Evolutionary conservation across 2,329 filamentous ascomycete genomes (phyloP).

Genomic region (Blastomyces silverae): DNA sequence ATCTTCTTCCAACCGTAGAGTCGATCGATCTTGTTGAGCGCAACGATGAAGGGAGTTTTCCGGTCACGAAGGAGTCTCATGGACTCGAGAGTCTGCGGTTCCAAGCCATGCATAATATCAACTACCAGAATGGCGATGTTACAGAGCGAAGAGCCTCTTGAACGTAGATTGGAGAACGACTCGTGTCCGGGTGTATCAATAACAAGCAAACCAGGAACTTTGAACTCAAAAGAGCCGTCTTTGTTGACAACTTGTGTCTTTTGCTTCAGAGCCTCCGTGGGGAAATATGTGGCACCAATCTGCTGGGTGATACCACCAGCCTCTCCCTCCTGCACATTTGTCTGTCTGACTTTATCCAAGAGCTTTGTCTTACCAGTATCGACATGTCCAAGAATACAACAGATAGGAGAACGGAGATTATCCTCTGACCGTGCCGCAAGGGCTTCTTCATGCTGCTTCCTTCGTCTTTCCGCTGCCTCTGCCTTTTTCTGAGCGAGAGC

Average conservation of each 20-base stretch:
- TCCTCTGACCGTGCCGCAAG: conserved; percentile 86
- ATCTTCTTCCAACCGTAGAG: conserved; percentile 98
- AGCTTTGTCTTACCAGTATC: conserved; percentile 99
- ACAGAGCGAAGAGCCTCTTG: conserved; percentile 93
- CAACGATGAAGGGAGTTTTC: conserved; percentile 97
- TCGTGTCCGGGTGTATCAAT: conserved; percentile 99
- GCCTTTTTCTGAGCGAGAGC: conserved; percentile 74
- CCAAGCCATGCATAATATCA: conserved; percentile 99
- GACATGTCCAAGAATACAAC: conserved; percentile 99
- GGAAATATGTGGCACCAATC: conserved; percentile 99
- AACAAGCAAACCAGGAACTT: conserved; percentile 89
- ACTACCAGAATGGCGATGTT: conserved; percentile 99
- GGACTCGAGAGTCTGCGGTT: conserved; percentile 94
- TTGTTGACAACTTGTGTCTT: conserved; percentile 93
- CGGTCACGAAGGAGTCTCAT: conserved; percentile 89
- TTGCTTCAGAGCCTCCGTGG: conserved; percentile 80
- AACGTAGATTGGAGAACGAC: conserved; percentile 97
- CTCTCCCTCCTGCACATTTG: conserved; percentile 97
- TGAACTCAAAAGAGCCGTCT: conserved; percentile 88
- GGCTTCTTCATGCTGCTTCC: conserved; percentile 85
- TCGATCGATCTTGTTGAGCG: conserved; percentile 99
- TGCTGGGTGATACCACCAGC: conserved; percentile 99
- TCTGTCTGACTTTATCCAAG: conserved; percentile 95
- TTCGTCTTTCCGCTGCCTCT: conserved; percentile 79
- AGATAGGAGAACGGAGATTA: conserved; percentile 93